Evolutionary conservation across 2,329 filamentous ascomycete genomes (phyloP).

Genomic region (Pseudocercospora musae): DNA sequence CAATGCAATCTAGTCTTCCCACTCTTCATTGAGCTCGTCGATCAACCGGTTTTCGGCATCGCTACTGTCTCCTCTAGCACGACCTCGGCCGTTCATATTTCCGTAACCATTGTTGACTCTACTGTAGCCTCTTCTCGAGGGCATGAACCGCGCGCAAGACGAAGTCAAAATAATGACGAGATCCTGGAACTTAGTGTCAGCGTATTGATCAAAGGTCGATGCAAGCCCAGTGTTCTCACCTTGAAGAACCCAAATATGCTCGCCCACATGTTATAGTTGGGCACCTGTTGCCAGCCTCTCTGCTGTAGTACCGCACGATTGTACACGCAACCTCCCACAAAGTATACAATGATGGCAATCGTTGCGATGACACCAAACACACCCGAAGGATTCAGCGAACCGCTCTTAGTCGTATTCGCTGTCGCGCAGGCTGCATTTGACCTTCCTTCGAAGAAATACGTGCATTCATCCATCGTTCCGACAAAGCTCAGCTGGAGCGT

Average conservation of each 20-base stretch:
- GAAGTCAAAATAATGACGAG: conserved; percentile 66
- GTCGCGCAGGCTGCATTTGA: conserved; percentile 80
- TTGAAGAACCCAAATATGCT: conserved; percentile 79
- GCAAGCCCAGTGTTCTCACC: conserved; percentile 48
- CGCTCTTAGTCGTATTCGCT: conserved; percentile 53
- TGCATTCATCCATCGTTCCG: conserved; percentile 77
- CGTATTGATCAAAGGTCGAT: neutral
- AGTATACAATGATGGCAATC: conserved; percentile 79
- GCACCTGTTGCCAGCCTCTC: conserved; percentile 89
- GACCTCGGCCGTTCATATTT: conserved; percentile 45
- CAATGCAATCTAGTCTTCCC: conserved; percentile 64
- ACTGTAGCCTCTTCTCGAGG: conserved; percentile 64
- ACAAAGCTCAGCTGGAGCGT: conserved; percentile 77
- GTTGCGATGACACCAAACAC: conserved; percentile 84
- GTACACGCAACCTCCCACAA: conserved; percentile 91
- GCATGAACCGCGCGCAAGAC: conserved; percentile 65
- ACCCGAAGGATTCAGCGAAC: conserved; percentile 64
- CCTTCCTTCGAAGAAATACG: conserved; percentile 92
- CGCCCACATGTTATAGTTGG: conserved; percentile 91
- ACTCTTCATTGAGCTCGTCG: conserved; percentile 94
- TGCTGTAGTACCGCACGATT: conserved; percentile 93
- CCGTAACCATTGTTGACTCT: conserved; percentile 55
- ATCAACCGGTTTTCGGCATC: conserved; percentile 94
- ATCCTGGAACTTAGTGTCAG: conserved; percentile 37
- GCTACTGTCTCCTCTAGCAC: conserved; percentile 46